These are phyloP conservation scores for Trichosporon sp. DNA, from an alignment of 1,284 basidiomycete species.

Conservation along the genomic window DNA sequence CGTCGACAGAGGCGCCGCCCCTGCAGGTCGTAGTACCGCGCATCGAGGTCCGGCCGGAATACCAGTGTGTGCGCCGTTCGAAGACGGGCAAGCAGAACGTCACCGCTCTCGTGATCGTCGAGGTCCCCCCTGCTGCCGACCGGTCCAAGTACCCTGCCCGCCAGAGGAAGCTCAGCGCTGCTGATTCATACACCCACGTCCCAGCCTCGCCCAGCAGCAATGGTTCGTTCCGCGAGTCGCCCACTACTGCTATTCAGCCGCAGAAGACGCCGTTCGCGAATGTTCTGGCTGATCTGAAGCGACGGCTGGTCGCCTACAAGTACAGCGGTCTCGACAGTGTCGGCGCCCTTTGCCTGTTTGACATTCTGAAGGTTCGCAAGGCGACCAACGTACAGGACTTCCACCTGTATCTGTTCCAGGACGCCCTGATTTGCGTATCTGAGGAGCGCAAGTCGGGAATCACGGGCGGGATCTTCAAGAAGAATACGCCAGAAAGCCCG, in stretches of 20 bases:
- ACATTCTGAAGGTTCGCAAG: slow-evolving; percentile 78
- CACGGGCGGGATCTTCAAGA: slow-evolving; percentile 33
- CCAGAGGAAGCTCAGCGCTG: slow-evolving; percentile 24
- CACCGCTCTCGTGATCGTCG: slow-evolving; percentile 83
- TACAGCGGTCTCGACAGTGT: slow-evolving; percentile 75
- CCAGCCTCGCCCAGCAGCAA: slow-evolving; percentile 33
- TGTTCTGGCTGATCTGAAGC: slow-evolving; percentile 78
- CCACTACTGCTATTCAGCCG: slow-evolving; percentile 7
- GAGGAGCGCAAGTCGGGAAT: slow-evolving; percentile 72
- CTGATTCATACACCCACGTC: slow-evolving; percentile 28
- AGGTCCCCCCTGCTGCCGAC: slow-evolving; percentile 67
- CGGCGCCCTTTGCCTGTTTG: slow-evolving; percentile 83
- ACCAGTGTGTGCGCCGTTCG: slow-evolving; percentile 67
- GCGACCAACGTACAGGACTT: slow-evolving; percentile 82
- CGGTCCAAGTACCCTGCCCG: slow-evolving; percentile 30
- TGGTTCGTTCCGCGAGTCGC: slow-evolving; percentile 16
- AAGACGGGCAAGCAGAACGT: slow-evolving; percentile 59
- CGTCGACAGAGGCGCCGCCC: background rate
- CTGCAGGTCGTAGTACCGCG: slow-evolving; percentile 73
- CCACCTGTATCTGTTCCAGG: slow-evolving; percentile 91
- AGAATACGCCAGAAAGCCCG: background rate
- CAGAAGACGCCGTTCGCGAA: slow-evolving; percentile 55
- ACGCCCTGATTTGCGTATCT: slow-evolving; percentile 91
- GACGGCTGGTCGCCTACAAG: slow-evolving; percentile 89
- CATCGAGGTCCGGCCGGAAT: slow-evolving; percentile 84